Evolutionary conservation across 1,284 basidiomycete species (phyloP).

Genomic region (Irpex lacteus): DNA sequence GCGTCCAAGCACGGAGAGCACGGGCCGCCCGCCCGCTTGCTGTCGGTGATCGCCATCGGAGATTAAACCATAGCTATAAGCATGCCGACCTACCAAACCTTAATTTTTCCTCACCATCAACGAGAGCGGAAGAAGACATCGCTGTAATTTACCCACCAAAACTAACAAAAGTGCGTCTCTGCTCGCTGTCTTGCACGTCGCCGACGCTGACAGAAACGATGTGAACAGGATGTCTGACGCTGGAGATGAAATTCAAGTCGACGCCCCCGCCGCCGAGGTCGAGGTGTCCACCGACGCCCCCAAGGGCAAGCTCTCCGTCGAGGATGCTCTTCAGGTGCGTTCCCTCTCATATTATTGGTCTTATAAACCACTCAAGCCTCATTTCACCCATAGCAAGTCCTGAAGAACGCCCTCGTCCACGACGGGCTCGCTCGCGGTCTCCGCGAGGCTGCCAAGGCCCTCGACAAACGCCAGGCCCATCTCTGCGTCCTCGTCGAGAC

Average conservation of each 20-base stretch:
- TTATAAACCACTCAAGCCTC: neutral
- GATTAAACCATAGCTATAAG: conserved; percentile 34
- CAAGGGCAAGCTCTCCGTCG: conserved; percentile 94
- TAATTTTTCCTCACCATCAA: conserved; percentile 58
- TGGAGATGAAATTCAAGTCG: conserved; percentile 91
- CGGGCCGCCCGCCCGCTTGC: neutral
- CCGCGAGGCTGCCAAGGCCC: conserved; percentile 96
- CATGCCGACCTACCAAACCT: conserved; percentile 34
- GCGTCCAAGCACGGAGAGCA: neutral
- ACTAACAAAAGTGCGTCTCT: conserved; percentile 43
- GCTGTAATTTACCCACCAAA: conserved; percentile 33
- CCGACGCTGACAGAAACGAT: conserved; percentile 7
- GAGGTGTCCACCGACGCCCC: conserved; percentile 83
- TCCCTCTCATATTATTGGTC: neutral
- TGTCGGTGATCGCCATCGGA: conserved; percentile 44
- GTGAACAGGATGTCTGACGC: conserved; percentile 89
- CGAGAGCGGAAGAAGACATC: conserved; percentile 93
- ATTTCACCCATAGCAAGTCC: conserved; percentile 63
- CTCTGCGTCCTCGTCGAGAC: conserved; percentile 99
- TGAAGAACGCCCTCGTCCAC: conserved; percentile 96
- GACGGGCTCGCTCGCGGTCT: conserved; percentile 98
- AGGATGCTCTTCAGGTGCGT: conserved; percentile 93
- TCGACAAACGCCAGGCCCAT: conserved; percentile 98
- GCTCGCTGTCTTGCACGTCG: neutral
- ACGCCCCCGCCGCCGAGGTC: conserved; percentile 74